These are phyloP conservation scores for Arthrobotrys entomopaga DNA, from an alignment of 2,329 filamentous ascomycete genomes.

Conservation along the genomic window DNA sequence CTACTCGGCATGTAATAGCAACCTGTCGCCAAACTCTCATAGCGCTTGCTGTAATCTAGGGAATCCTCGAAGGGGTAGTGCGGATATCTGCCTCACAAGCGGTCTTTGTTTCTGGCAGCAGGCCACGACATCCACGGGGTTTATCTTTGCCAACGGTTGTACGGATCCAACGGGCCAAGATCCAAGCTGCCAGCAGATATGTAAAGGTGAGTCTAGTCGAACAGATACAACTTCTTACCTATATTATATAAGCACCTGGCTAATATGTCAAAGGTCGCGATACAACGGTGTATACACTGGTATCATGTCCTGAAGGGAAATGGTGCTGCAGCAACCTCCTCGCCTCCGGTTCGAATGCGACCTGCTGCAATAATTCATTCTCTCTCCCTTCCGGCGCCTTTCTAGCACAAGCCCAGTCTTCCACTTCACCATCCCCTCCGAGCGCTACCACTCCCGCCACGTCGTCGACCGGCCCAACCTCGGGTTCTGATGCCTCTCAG, in stretches of 20 bases:
- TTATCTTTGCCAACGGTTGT: constrained; percentile 8
- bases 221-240: neutral
- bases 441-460: neutral
- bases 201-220: constrained; percentile 4
- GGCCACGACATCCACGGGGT: neutral
- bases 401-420: neutral
- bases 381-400: neutral
- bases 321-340: constrained; percentile 3
- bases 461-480: neutral
- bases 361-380: constrained; percentile 15
- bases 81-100: constrained; percentile 1
- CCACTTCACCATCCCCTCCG: neutral
- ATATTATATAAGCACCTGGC: neutral
- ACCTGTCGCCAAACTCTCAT: neutral
- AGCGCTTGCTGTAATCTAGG: constrained; percentile 10
- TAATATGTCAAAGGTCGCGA: constrained; percentile 8
- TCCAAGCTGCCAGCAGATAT: constrained; percentile 3
- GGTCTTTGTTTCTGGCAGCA: constrained; percentile 10
- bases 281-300: neutral
- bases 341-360: neutral
- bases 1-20: neutral
- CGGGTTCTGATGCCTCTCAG: neutral
- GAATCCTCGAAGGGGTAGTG: neutral
- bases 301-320: neutral
- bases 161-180: constrained; percentile 5